phyloP scores from a whole-genome alignment of 2,329 filamentous ascomycete genomes.

The Neurospora crassa region DNA sequence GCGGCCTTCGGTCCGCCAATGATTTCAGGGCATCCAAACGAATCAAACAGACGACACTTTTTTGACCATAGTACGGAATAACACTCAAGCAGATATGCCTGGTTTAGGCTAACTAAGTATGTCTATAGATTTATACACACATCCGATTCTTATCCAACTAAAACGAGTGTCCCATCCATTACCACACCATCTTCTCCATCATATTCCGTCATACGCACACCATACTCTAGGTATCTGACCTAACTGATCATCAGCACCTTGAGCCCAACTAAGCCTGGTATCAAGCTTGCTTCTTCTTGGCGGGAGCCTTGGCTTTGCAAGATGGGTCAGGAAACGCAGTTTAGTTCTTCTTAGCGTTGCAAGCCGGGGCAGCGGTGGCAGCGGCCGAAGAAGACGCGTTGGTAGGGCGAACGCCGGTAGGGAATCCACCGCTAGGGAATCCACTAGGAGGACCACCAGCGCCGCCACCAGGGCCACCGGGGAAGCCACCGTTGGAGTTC shows the following conservation, averaged over 20 bases:
- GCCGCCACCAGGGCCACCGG: not conserved
- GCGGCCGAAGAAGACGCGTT: not conserved
- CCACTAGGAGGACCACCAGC: not conserved
- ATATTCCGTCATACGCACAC: not conserved
- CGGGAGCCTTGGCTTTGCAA: not conserved
- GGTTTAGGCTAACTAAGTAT: not conserved
- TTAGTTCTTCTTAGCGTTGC: not conserved
- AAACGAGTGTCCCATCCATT: not conserved
- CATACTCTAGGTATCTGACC: not conserved
- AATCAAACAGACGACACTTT: not conserved
- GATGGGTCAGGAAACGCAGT: not conserved
- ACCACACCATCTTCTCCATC: not conserved
- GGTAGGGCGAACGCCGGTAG: slow-evolving; percentile 3
- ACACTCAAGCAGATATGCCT: not conserved
- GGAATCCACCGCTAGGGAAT: not conserved
- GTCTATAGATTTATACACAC: not conserved
- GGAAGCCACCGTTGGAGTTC: slow-evolving; percentile 12
- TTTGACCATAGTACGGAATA: not conserved
- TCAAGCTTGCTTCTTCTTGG: not conserved
- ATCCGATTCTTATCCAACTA: not conserved
- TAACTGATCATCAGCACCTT: not conserved
- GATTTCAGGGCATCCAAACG: not conserved
- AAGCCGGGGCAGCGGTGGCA: not conserved
- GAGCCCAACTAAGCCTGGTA: not conserved
- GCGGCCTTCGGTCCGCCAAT: not conserved